Conservation (phyloP, 2,329 filamentous ascomycete species). For the Fusarium bactridioides region DNA sequence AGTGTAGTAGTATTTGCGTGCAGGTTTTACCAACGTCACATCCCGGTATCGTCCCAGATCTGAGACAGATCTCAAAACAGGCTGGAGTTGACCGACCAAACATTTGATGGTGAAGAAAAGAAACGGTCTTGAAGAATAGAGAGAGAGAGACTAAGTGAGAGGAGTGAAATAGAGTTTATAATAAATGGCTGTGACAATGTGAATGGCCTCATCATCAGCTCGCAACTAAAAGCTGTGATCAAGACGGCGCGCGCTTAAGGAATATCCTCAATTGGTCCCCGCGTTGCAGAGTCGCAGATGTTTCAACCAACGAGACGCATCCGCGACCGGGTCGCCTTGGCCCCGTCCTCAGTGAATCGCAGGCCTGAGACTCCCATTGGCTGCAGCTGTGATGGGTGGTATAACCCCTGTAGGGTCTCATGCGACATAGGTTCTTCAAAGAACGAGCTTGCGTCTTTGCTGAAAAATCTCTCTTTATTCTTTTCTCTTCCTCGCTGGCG, state of each 20-base stretch:
- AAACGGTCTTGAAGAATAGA: no score
- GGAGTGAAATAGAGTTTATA: neutral
- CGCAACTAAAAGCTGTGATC: neutral
- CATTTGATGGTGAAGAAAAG: neutral
- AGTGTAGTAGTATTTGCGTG: neutral
- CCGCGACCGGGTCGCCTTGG: slow-evolving; percentile 30
- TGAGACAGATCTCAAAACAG: slow-evolving; percentile 20
- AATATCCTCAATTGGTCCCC: slow-evolving; percentile 16
- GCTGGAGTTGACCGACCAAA: neutral
- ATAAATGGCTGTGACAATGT: neutral
- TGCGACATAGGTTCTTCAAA: neutral
- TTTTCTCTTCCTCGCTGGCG: slow-evolving; percentile 40
- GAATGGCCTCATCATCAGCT: slow-evolving; percentile 5
- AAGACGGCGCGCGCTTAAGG: slow-evolving; percentile 23
- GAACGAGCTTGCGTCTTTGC: neutral
- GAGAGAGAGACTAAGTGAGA: neutral
- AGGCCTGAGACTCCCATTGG: neutral
- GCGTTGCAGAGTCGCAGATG: neutral
- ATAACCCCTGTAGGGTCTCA: slow-evolving; percentile 25
- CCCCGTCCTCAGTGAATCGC: slow-evolving; percentile 15
- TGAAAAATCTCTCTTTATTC: neutral
- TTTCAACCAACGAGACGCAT: slow-evolving; percentile 34
- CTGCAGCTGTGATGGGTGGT: slow-evolving; percentile 6
- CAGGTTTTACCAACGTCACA: slow-evolving; percentile 30
- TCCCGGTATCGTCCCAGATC: slow-evolving; percentile 1